Base-by-base conservation (phyloP, 257 asterid species). In the Osmanthus fragrans region DNA sequence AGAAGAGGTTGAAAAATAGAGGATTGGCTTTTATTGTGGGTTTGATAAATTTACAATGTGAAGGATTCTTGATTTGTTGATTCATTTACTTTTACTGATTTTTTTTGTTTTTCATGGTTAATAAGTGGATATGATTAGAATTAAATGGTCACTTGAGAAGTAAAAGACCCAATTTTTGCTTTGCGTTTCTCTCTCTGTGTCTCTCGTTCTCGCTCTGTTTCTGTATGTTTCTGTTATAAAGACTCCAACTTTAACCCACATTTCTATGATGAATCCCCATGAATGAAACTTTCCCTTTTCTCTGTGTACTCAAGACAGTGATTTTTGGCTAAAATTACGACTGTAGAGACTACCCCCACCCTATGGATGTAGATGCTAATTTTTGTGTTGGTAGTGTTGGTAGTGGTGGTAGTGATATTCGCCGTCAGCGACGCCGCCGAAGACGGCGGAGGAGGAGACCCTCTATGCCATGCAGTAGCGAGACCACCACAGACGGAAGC, bases 401-500 rank as follows among this genome's bases (percentile, higher is more conserved):
- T 45, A 73, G 45, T 29, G 80, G 68, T 7, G 70, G 71, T 33
- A 37, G 81, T 8, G 76, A 77, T 71, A 18, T 69, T 16, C 80
- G 80, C 11, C 84, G 86, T 56, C 83, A 80, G 13, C 85, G 85
- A 0, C 86, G 88, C 0, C 78, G 85, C 1, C 56, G 87, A 0
- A 79, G 87, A 0, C 76, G 90, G 25, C 74, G 84, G 4, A 79
- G 77, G 51, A 80, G 83, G 32, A 51, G 25, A 51, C 82, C 84
- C 7, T 78, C 88, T 3, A 45, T 79, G 68, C 82, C 85, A 0
- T 84, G 78, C 40, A 84, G 90, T 78, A 86, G 90, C 69, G 88
- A 86, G 88, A 86, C 88, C 0, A 84, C 88, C 32, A 84, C 90
- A 15, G 88, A 86, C 40, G 85, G 88, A 18, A 58, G 67, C 16